Evolutionary conservation across 441 rosid genomes (phyloP), one percentile per base, ranked within the genome.

Genomic region (Aquilaria agallochum): DNA sequence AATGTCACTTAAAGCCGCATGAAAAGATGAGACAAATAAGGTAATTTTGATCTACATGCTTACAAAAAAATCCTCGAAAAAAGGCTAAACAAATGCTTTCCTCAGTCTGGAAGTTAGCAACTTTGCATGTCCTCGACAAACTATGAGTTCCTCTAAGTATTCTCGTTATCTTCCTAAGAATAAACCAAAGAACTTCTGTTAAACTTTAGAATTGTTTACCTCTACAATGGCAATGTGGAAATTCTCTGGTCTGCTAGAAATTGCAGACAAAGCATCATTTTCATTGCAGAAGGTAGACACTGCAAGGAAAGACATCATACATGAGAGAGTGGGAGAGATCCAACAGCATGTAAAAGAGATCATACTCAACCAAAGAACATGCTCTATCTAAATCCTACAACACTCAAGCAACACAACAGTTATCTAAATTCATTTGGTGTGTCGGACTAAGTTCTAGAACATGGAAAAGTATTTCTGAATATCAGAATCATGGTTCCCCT

Each of bases 201-300:
- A 34, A 11, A 47, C 31, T 15, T 36, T 11, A 55, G 66, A 40
- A 45, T 49, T 32, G 34, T 62, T 68, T 75, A 89, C 93, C 98
- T 88, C 97, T 3, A 88, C 86, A 53, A 95, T 81, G 52, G 99
- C 99, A 68, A 85, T 76, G 67, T 95, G 98, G 73, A 86, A 95
- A 78, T 76, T 79, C 72, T 85, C 92, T 12, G 84, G 84, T 59
- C 75, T 77, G 27, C 75, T 68, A 50, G 78, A 69, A 65, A 95
- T 60, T 49, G 93, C 89, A 2, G 81, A 80, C 46, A 92, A 65
- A 40, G 99, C 99, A 72, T 86, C 96, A 15, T 76, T 66, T 81
- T 88, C 96, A 50, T 88, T 76, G 74, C 72, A 79, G 85, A 84
- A 92, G 59, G 74, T 56, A 57, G 82, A 81, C 79, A 95, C 99